Conservation (phyloP, 805 yeast species). For the Cyberlindnera petersonii region DNA sequence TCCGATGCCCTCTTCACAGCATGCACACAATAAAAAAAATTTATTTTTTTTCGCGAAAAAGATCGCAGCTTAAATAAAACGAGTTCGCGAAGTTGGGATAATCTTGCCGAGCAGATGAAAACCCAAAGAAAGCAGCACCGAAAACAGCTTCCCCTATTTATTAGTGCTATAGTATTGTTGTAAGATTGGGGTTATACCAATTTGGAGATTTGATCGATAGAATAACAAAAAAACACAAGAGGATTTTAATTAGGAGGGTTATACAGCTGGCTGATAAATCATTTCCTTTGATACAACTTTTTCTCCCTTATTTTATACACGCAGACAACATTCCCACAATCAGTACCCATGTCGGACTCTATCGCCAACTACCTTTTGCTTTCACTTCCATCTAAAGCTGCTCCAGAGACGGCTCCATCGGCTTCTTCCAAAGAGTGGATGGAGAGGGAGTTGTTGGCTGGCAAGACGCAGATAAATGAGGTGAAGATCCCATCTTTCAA, state of each 20-base stretch:
- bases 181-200: too few species aligned
- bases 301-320: too few species aligned
- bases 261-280: constrained; percentile 3
- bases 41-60: not conserved
- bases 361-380: constrained; percentile 47
- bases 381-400: constrained; percentile 51
- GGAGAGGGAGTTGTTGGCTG: constrained; percentile 50
- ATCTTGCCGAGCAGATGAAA: too few species aligned
- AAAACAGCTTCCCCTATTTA: too few species aligned
- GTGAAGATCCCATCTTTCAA: constrained; percentile 79
- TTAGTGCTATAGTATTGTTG: too few species aligned
- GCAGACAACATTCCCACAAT: too few species aligned
- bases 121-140: too few species aligned
- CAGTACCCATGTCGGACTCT: constrained; percentile 32
- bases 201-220: too few species aligned
- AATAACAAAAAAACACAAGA: too few species aligned
- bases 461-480: constrained; percentile 52
- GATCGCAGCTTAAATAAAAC: not conserved
- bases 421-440: constrained; percentile 48
- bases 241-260: not conserved
- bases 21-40: not conserved
- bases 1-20: too few species aligned
- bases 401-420: constrained; percentile 47
- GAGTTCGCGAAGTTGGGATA: constrained; percentile 9
- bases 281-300: too few species aligned